phyloP scores from a whole-genome alignment of 345 rosid genomes.

The Moricandia moricandioides region DNA sequence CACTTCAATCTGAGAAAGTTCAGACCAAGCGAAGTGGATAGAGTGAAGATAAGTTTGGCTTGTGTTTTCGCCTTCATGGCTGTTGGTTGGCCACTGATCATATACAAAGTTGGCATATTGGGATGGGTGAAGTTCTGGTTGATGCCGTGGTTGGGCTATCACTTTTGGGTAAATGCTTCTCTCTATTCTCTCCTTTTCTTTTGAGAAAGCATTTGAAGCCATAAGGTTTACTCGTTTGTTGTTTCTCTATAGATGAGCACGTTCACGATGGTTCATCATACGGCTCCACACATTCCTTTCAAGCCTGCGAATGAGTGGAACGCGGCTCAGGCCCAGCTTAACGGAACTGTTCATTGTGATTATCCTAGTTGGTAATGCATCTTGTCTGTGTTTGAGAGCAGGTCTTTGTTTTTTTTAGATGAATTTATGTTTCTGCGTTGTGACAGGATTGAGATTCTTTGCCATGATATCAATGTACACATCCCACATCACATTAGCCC shows the following conservation, averaged over 20 bases:
- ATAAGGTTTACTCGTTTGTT: neutral
- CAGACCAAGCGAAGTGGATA: slow-evolving; percentile 73
- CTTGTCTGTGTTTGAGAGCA: neutral
- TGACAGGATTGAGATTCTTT: slow-evolving; percentile 84
- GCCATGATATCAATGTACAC: slow-evolving; percentile 87
- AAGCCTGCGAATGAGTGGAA: slow-evolving; percentile 77
- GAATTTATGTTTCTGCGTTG: slow-evolving; percentile 19
- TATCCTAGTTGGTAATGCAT: slow-evolving; percentile 71
- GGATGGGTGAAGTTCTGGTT: slow-evolving; percentile 95
- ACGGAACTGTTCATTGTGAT: slow-evolving; percentile 91
- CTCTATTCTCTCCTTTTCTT: neutral
- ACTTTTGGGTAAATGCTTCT: slow-evolving; percentile 72
- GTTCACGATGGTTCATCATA: slow-evolving; percentile 96
- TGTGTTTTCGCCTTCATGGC: slow-evolving; percentile 93
- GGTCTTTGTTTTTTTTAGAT: neutral
- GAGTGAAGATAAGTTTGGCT: slow-evolving; percentile 95
- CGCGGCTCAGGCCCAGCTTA: slow-evolving; percentile 86
- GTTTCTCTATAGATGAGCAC: slow-evolving; percentile 77
- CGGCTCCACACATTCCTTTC: slow-evolving; percentile 94
- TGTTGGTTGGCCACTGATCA: slow-evolving; percentile 89
- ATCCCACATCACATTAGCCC: slow-evolving; percentile 76
- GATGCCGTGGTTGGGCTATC: slow-evolving; percentile 97
- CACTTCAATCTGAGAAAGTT: slow-evolving; percentile 81
- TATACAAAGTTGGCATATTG: slow-evolving; percentile 68
- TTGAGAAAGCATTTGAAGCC: neutral